Evolutionary conservation across 1,284 basidiomycete genomes (phyloP), one percentile per base, ranked within the genome.

Genomic region (Sutorius eximius): DNA sequence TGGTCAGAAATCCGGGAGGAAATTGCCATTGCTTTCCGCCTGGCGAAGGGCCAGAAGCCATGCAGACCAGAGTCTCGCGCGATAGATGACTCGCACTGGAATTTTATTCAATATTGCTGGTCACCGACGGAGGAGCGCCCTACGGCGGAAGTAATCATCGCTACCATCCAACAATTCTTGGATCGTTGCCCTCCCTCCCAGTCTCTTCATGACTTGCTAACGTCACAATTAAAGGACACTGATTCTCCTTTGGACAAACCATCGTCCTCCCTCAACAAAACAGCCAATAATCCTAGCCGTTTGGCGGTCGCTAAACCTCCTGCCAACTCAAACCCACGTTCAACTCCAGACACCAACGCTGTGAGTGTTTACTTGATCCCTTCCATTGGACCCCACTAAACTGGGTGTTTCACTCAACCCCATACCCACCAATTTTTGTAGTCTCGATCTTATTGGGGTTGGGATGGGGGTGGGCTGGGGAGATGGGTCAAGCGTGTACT

Each of bases 61-160:
- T n/a, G 38, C 13, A 36, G 60, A 22, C 59, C 59, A 9, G 27
- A 13, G 10, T 55, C 16, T 30, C 45, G 18, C 32, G 10, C 2
- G 5, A 32, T 61, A 3, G 18, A 58, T 10, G 47, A 59, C 30
- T 15, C 5, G 1, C 43, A 56, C 16, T 56, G 58, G 57, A 10
- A 24, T 9, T 49, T 59, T 3, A 51, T 59, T 10, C 33, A 56
- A 45, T 3, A 3, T 5, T 59, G 57, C 10, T 59, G 57, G 57
- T 51, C 42, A 3, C 1, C 29, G 8, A n/a, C 30, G 3, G 30
- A 45, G 13, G 22, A 38, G 12, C 47, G 58, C 15, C 58, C 52
- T 7, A 0, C 38, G 1, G 24, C 29, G 20, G 44, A 33, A 2
- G 40, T 0, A 24, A 29, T 51, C 13, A 32, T 33, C 3, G 0